Evolutionary conservation across 345 rosid species (phyloP), one percentile per base, ranked within the genome.

Genomic region (Noccaea bulbosa): DNA sequence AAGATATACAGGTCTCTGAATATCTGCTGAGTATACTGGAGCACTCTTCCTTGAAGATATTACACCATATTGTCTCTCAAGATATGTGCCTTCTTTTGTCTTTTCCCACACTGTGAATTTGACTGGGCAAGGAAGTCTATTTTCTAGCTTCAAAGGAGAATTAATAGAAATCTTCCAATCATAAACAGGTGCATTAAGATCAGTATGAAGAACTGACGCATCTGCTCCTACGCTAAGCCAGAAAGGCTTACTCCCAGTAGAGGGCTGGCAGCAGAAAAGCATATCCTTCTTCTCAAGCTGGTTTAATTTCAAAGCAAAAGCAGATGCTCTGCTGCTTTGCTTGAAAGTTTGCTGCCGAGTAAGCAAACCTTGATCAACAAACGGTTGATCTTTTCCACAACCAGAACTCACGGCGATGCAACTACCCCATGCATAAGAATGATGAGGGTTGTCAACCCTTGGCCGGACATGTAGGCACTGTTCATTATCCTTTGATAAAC

Each of bases 151-250:
- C 84, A 94, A 77, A 62, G 98, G 98, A 70, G 98, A 82, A 74
- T 74, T 88, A 30, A 94, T 73, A 57, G 95, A 87, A 76, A 94
- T 84, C 80, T 79, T 87, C 99, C 99, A 94, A 80, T 94, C 99
- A 82, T 91, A 94, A 47, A 94, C 93, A 45, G 98, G 99, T 77
- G 81, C 70, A 83, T 94, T 94, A 61, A 88, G 79, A 67, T 94
- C 99, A 34, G 99, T 89, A 49, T 88, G 85, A 75, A 94, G 99
- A 77, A 88, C 83, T 8, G 90, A 80, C 5, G 99, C 99, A 77
- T 94, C 99, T 67, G 90, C 81, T 62, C 96, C 89, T 47, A 87
- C 68, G 68, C 97, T 91, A 64, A 94, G 88, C 99, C 99, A 94
- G 69, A 89, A 75, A 54, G 83, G 87, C 77, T 85, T 86, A 66